These are phyloP conservation scores for Apiospora phragmitis DNA, from an alignment of 2,329 filamentous ascomycete genomes.

Conservation along the genomic window DNA sequence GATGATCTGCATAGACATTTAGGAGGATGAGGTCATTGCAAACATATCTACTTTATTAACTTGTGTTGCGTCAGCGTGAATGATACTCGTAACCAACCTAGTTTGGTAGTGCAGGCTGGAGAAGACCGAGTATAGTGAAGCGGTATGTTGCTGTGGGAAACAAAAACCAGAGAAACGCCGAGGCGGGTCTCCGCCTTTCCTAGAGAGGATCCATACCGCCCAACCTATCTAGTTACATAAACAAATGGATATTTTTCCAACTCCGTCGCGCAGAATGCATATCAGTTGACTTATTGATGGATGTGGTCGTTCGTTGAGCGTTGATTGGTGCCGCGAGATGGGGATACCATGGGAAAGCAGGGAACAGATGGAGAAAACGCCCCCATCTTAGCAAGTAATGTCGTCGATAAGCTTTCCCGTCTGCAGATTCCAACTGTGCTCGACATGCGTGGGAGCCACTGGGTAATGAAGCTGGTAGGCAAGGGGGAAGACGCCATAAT, in stretches of 20 bases:
- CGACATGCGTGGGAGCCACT: background rate
- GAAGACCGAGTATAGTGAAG: background rate
- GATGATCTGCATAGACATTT: too few relatives aligned
- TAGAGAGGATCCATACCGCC: background rate
- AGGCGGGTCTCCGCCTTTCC: background rate
- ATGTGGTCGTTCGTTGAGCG: background rate
- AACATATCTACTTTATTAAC: background rate
- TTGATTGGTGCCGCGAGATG: background rate
- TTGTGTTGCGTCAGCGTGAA: background rate
- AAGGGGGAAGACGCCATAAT: background rate
- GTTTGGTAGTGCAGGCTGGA: background rate
- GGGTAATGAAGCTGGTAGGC: background rate
- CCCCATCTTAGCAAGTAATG: background rate
- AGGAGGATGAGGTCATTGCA: background rate
- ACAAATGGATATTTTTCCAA: constrained; percentile 10
- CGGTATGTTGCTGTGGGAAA: background rate
- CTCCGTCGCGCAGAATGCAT: background rate
- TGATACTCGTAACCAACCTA: background rate
- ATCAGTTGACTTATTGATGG: background rate
- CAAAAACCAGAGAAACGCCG: background rate
- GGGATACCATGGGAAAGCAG: background rate
- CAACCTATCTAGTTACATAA: background rate
- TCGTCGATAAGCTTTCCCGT: background rate
- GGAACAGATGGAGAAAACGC: background rate
- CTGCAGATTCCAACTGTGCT: background rate